These are phyloP conservation scores for Pseudoneurospora amorphoporcata DNA, from an alignment of 495 filamentous ascomycete genomes.

Conservation along the genomic window DNA sequence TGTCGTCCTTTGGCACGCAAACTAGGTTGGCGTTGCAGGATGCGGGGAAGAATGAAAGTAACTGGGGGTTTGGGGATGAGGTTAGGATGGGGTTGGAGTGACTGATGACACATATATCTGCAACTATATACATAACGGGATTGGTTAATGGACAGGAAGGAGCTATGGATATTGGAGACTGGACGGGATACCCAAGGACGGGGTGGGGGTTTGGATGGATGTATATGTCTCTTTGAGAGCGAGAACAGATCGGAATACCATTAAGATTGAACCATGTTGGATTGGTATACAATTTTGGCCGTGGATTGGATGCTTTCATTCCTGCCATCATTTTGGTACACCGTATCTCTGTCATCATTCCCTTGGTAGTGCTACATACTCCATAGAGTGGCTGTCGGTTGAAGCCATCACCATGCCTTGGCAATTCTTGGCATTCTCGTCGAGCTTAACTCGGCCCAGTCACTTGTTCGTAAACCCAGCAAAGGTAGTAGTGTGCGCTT, in stretches of 20 bases:
- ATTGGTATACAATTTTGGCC: background rate
- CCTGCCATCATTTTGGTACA: no score
- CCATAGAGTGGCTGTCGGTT: background rate
- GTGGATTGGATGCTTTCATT: no score
- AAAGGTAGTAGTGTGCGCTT: no score
- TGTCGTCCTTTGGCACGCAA: constrained; percentile 14
- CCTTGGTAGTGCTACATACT: background rate
- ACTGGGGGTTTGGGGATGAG: constrained; percentile 30
- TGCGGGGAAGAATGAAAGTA: constrained; percentile 16
- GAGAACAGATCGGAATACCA: background rate
- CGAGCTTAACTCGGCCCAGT: background rate
- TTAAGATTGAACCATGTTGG: background rate
- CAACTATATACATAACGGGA: background rate
- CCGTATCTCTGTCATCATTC: background rate
- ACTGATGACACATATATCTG: background rate
- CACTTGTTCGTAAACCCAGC: background rate
- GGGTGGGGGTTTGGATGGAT: background rate
- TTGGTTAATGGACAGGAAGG: background rate
- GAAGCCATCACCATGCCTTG: background rate
- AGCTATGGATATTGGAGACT: background rate
- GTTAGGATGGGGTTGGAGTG: constrained; percentile 30
- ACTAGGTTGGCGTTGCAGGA: constrained; percentile 21
- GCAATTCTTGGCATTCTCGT: background rate
- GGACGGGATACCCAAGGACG: background rate
- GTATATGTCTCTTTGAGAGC: background rate